Evolutionary conservation across 2,329 filamentous ascomycete species (phyloP), one percentile per base, ranked within the genome.

Genomic region (Hymenoscyphus salicellus): DNA sequence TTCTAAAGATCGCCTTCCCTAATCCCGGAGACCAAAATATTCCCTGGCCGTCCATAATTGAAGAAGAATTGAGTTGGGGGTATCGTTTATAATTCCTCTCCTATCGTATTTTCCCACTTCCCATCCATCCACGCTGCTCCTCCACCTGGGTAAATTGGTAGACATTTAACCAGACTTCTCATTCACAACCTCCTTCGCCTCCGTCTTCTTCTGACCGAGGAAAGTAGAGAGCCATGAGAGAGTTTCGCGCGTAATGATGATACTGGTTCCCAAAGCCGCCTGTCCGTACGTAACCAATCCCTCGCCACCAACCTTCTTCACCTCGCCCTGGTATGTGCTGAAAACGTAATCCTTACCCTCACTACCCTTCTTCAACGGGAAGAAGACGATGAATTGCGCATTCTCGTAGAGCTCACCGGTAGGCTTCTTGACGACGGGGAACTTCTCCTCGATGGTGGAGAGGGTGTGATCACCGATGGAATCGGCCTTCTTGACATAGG

Each of bases 401-500:
- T 87, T 85, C 65, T 81, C 81, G 77, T 86, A 86, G 61, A 93
- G 82, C 76, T 91, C 88, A 69, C 84, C 81, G 30, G 90, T 91
- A 60, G 90, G 87, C 79, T 92, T 89, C 81, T 89, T 91, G 76
- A 94, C 83, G 66, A 85, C 82, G 61, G 91, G 91, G 76, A 93
- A 89, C 68, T 81, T 84, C 76, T 85, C 79, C 70, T 94, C 91
- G 71, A 94, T 81, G 74, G 84, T 86, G 72, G 78, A 81, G 69
- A 94, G 82, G n/a, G 89, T 86, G 76, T 86, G 82, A 78, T 92
- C 88, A 70, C 89, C 90, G 61, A 96, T 79, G 65, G 85, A 79
- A 77, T 98, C 95, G 74, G 88, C 93, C 77, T 89, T 92, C 76
- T 86, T 82, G 70, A 96, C 85, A 79, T 97, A 97, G 0, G 94